Base-by-base conservation (phyloP, 345 rosid species). In the Combretum micranthum region DNA sequence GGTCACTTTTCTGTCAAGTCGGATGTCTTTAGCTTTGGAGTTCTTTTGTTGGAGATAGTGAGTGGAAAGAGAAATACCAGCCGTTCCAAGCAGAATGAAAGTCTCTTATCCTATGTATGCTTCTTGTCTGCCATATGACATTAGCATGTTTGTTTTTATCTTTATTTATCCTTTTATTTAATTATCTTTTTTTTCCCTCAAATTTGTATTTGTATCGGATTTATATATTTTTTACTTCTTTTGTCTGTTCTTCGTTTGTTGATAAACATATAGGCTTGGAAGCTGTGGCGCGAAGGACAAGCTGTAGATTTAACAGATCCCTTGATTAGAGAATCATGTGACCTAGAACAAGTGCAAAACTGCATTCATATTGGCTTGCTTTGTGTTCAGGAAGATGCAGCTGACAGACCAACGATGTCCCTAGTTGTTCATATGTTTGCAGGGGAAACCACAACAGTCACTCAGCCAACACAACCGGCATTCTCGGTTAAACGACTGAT, bases 11-110 rank as follows among this genome's bases (percentile, higher is more conserved):
- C 83, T 0, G 63, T 64, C 6, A 80, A 83, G 57, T 78, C 79
- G 0, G 82, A 83, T 71, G 78, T 80, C 13, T 78, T 72, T 25
- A 78, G 80, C 60, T 83, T 68, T 20, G 80, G 84, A 46, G 39
- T 78, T 5, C 50, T 78, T 15, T 15, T 76, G 53, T 47, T 80
- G 12, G 82, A 80, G 47, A 78, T 80, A 47, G 55, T 78, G 26
- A 64, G 72, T 22, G 78, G 84, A 13, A 71, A 68, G 63, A 84
- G 62, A 69, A 77, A 62, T 62, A 45, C 0, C 48, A 20, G 8
- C 15, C 1, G 23, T 21, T 22, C 3, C 25, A 37, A 57, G 13
- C 10, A 21, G n/a, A 43, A 37, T n/a, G 37, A 22, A 13, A 46
- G 50, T 47, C 49, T 56, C 14, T 25, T 44, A 56, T 13, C 60